Base-by-base conservation (phyloP, 2,329 filamentous ascomycete species). In the Scleromitrula shiraiana region DNA sequence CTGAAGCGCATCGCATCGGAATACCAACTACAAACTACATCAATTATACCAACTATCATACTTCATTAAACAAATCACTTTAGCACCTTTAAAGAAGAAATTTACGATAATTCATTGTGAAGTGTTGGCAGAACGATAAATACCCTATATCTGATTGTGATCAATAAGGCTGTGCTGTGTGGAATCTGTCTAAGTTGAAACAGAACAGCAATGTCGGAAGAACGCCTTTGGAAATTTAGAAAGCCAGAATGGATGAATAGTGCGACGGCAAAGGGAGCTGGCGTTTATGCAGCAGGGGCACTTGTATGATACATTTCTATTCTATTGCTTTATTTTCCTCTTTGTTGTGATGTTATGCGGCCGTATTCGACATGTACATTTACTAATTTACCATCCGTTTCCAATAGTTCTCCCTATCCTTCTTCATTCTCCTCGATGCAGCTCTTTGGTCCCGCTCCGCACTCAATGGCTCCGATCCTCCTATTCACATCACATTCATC, bases 201-300 rank as follows among this genome's bases (percentile, higher is more conserved):
- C 35, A 38, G 35, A 26, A 14, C 10, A 22, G 42, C 4, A 27
- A 81, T 81, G 77, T 76, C 79, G 53, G 78, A 82, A 56, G 78
- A 82, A 51, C 76, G 79, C 48, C 77, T 83, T 58, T 83, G 76
- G 75, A 83, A 82, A 70, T 83, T 83, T 62, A 66, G 72, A 65
- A 75, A 69, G 71, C 80, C 80, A 47, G 78, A 81, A 62, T 84
- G 80, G 80, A 71, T 82, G 49, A 82, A 79, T 68, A 81, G 74
- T 65, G 71, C 74, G 55, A 78, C 74, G 70, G 77, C 77, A 53
- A 78, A 80, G 60, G 81, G 80, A 57, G 69, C 76, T 15, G 80
- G 80, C 49, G 74, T 84, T 56, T 84, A 83, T 65, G 64, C 67
- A 45, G 73, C 80, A 40, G 80, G 80, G 55, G 80, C 75, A 56